These are phyloP conservation scores for Xylaria sp. DNA, from an alignment of 495 filamentous ascomycete species.

Conservation along the genomic window DNA sequence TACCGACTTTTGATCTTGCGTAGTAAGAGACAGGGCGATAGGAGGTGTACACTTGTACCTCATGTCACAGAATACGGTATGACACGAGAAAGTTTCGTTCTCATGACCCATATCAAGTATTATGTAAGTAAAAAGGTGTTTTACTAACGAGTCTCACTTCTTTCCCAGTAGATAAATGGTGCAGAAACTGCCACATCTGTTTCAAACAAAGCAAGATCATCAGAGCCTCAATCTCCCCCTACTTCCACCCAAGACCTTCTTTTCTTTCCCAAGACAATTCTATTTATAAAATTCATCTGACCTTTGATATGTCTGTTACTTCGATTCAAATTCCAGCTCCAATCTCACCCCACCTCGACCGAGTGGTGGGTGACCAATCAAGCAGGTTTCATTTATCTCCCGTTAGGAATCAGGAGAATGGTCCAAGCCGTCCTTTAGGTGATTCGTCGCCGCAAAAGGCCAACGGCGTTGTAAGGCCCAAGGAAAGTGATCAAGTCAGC, in stretches of 20 bases:
- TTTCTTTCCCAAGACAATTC: not conserved
- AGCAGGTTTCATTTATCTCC: constrained; percentile 2
- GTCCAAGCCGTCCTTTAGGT: not conserved
- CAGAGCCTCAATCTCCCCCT: not conserved
- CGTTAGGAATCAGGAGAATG: not conserved
- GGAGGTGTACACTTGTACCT: not conserved
- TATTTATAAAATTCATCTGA: not conserved
- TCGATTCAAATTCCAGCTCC: constrained; percentile 3
- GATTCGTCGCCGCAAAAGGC: not conserved
- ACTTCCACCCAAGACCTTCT: not conserved
- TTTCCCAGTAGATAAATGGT: not conserved
- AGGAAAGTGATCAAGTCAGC: not conserved
- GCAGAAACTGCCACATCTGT: not conserved
- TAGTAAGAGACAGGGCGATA: not conserved
- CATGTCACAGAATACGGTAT: constrained; percentile 3
- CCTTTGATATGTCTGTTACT: not conserved
- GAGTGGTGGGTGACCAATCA: constrained; percentile 20
- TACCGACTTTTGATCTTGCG: not conserved
- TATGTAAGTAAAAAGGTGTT: constrained; percentile 3
- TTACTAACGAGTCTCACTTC: not conserved
- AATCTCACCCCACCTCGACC: constrained; percentile 4
- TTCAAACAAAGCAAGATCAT: not conserved
- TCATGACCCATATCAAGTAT: not conserved
- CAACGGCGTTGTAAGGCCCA: not conserved
- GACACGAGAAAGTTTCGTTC: not conserved